Conservation (phyloP, 2,329 filamentous ascomycete species). For the Orbilia javanica region DNA sequence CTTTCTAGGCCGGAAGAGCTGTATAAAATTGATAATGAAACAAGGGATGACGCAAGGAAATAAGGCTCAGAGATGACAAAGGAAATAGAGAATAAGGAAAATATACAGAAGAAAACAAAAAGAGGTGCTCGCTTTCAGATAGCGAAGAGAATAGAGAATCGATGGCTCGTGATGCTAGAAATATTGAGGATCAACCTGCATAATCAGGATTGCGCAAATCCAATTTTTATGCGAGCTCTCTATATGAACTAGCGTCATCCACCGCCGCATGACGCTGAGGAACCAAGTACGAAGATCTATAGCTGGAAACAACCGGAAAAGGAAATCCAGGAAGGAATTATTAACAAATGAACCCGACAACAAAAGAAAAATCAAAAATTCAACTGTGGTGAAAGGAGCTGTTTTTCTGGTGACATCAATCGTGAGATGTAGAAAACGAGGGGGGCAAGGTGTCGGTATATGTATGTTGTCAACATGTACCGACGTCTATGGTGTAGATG, state of each 20-base stretch:
- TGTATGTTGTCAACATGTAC: not conserved
- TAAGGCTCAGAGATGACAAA: not conserved
- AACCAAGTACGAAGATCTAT: constrained; percentile 40
- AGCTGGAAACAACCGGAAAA: constrained; percentile 6
- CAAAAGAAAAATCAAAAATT: not conserved
- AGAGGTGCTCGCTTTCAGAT: not conserved
- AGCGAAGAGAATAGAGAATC: not conserved
- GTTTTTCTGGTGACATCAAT: not conserved
- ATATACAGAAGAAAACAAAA: not conserved
- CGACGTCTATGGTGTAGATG: constrained; percentile 1
- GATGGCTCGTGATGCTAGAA: not conserved
- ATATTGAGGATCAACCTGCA: not conserved
- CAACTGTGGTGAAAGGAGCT: not conserved
- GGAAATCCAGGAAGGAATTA: constrained; percentile 4
- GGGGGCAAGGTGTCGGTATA: not conserved
- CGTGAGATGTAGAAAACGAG: not conserved
- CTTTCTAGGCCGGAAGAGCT: not conserved
- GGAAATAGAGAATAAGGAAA: not conserved
- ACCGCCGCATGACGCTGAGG: constrained; percentile 4
- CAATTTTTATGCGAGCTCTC: constrained; percentile 13
- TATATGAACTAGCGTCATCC: constrained; percentile 3
- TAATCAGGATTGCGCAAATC: not conserved
- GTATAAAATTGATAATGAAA: not conserved
- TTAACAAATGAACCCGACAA: constrained; percentile 13
- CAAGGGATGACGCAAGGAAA: not conserved